A percentile compares a stretch with the other conserved stretches of the same genome.
phyloP scores from a whole-genome alignment of 1,139 yeast species.

The Kodamaea derodonti region DNA sequence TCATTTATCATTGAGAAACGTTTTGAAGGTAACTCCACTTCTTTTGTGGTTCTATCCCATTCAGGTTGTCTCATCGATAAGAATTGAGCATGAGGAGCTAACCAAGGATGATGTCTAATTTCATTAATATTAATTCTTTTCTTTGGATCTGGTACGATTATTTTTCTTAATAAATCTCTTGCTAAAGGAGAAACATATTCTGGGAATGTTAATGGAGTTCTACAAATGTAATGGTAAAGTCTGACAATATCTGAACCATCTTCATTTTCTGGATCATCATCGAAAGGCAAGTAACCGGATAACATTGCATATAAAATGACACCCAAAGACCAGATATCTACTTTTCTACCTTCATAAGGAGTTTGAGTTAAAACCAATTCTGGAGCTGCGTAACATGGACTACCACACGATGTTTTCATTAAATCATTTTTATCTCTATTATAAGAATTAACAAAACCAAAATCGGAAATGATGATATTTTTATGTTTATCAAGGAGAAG shows the following conservation, averaged over 20 bases:
- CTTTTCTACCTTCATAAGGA: slow-evolving; percentile 91
- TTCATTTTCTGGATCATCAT: slow-evolving; percentile 94
- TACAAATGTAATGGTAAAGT: slow-evolving; percentile 85
- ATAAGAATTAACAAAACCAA: slow-evolving; percentile 91
- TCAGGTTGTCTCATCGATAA: slow-evolving; percentile 81
- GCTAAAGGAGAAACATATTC: slow-evolving; percentile 91
- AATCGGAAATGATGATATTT: slow-evolving; percentile 75
- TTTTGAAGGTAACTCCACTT: slow-evolving; percentile 26
- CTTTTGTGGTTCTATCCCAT: slow-evolving; percentile 68
- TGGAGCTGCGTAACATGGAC: slow-evolving; percentile 98
- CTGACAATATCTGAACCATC: slow-evolving; percentile 93
- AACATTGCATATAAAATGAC: slow-evolving; percentile 94
- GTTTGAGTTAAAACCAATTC: slow-evolving; percentile 85
- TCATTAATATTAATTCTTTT: slow-evolving; percentile 66
- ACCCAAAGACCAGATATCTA: slow-evolving; percentile 96
- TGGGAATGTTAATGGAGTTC: slow-evolving; percentile 90
- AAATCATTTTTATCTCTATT: slow-evolving; percentile 60
- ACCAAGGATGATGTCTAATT: slow-evolving; percentile 83
- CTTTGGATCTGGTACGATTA: slow-evolving; percentile 83
- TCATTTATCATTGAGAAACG: slow-evolving; percentile 47
- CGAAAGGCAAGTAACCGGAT: slow-evolving; percentile 96
- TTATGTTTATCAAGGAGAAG: slow-evolving; percentile 73
- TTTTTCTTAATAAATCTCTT: slow-evolving; percentile 81
- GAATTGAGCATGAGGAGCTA: slow-evolving; percentile 75
- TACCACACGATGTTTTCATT: slow-evolving; percentile 96